Evolutionary conservation across 192 early-diverging fungal species (phyloP).

Genomic region (Thamnidium elegans): DNA sequence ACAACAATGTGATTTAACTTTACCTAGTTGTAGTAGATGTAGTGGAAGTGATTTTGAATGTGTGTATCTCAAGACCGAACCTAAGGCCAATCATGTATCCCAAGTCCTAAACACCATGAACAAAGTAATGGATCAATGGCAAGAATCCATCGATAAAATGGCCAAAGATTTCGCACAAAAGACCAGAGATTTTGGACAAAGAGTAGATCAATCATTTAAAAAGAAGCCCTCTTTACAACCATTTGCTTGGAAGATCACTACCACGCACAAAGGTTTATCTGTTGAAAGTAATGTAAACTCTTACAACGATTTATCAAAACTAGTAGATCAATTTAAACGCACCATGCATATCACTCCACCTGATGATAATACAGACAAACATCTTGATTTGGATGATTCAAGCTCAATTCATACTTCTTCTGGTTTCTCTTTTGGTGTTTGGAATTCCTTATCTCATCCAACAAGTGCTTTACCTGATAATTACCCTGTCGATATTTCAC

Average conservation of each 20-base stretch:
- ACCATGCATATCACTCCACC: constrained; percentile 32
- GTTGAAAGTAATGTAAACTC: constrained; percentile 40
- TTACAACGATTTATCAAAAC: constrained; percentile 35
- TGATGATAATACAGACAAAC: neutral
- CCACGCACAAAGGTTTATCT: constrained; percentile 33
- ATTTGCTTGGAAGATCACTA: constrained; percentile 43
- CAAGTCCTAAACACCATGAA: constrained; percentile 42
- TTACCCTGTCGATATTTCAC: constrained; percentile 36
- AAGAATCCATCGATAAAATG: constrained; percentile 43
- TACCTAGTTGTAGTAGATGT: constrained; percentile 35
- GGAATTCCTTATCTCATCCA: constrained; percentile 34
- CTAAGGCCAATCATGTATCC: constrained; percentile 41
- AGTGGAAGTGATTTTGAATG: constrained; percentile 28
- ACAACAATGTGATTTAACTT: constrained; percentile 37
- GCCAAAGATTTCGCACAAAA: constrained; percentile 43
- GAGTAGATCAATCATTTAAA: constrained; percentile 30
- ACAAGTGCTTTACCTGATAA: constrained; percentile 32
- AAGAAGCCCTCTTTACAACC: constrained; percentile 32
- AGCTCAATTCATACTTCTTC: constrained; percentile 22
- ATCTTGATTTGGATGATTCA: constrained; percentile 7
- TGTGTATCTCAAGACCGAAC: constrained; percentile 33
- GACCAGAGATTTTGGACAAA: constrained; percentile 31
- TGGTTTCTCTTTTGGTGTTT: constrained; percentile 33
- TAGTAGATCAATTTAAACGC: constrained; percentile 41
- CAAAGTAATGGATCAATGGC: constrained; percentile 43